A percentile compares a stretch with the other conserved stretches of the same genome.
Conservation (phyloP, 768 basidiomycete genomes). For the Glaciozyma martinii region DNA sequence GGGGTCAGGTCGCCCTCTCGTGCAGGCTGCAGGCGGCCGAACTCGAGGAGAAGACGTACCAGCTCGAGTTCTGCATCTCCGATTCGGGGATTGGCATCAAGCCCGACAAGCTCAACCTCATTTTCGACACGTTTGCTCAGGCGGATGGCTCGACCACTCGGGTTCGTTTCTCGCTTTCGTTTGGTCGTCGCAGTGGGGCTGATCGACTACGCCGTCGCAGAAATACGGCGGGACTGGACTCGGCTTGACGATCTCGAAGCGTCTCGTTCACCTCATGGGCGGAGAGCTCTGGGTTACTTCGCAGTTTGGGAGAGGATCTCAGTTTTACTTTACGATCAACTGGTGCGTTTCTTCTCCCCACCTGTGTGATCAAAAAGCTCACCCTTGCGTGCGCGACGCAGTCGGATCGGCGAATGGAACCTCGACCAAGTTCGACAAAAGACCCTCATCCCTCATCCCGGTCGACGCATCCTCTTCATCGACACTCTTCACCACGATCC, state of each 20-base stretch:
- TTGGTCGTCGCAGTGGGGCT: no score
- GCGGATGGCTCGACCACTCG: slow-evolving; percentile 96
- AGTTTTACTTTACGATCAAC: slow-evolving; percentile 93
- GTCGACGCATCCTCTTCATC: slow-evolving; percentile 81
- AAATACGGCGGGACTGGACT: slow-evolving; percentile 94
- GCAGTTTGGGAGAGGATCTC: slow-evolving; percentile 82
- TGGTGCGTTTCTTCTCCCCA: slow-evolving; percentile 36
- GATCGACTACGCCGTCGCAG: background rate
- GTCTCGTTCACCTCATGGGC: slow-evolving; percentile 91
- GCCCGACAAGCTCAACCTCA: slow-evolving; percentile 92
- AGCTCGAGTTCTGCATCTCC: slow-evolving; percentile 90
- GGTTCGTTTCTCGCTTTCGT: slow-evolving; percentile 41
- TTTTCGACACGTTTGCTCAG: slow-evolving; percentile 98
- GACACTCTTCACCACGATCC: slow-evolving; percentile 65
- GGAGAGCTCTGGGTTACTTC: slow-evolving; percentile 99
- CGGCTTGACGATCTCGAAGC: slow-evolving; percentile 87
- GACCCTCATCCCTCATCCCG: slow-evolving; percentile 67
- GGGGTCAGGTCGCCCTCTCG: slow-evolving; percentile 84
- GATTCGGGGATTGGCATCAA: slow-evolving; percentile 99
- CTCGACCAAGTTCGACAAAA: slow-evolving; percentile 64
- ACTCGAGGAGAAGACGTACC: slow-evolving; percentile 68
- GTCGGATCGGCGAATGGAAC: slow-evolving; percentile 61
- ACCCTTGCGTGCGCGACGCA: background rate
- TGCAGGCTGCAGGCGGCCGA: slow-evolving; percentile 50
- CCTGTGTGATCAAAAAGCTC: background rate